phyloP scores from a whole-genome alignment of 768 basidiomycete species.

The Suillus subluteus region DNA sequence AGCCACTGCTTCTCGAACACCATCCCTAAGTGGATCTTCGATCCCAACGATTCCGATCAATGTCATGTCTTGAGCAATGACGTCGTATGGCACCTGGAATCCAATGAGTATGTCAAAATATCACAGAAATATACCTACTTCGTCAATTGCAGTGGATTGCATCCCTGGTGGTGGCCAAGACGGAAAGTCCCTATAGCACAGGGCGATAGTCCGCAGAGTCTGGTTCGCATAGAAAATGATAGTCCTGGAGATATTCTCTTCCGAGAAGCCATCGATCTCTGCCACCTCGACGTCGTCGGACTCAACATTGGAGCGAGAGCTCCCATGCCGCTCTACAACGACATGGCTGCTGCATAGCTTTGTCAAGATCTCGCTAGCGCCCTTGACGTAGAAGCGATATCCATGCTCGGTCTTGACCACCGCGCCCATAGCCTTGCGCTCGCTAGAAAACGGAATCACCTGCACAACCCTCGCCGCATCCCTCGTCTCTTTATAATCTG shows the following conservation, averaged over 20 bases:
- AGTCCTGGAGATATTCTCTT: constrained; percentile 86
- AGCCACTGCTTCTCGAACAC: constrained; percentile 87
- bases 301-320: constrained; percentile 22
- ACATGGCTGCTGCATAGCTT: constrained; percentile 77
- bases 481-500: constrained; percentile 66
- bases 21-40: constrained; percentile 91
- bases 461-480: constrained; percentile 67
- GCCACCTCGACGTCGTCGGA: constrained; percentile 51
- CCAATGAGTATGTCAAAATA: constrained; percentile 17
- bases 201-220: constrained; percentile 89
- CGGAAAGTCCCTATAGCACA: constrained; percentile 89
- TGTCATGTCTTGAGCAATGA: constrained; percentile 72
- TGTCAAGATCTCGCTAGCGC: constrained; percentile 91
- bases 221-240: constrained; percentile 99
- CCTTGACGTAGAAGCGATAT: constrained; percentile 84
- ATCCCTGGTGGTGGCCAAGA: constrained; percentile 77
- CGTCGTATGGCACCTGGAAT: constrained; percentile 65
- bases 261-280: constrained; percentile 65
- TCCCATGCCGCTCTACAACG: constrained; percentile 49
- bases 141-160: constrained; percentile 45
- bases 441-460: constrained; percentile 93
- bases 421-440: constrained; percentile 94
- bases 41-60: constrained; percentile 93
- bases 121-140: constrained; percentile 44
- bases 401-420: constrained; percentile 64